Percentiles rank a stretch among this genome's conserved stretches.
phyloP scores from a whole-genome alignment of 768 basidiomycete species.

The Psilocybe sp. region DNA sequence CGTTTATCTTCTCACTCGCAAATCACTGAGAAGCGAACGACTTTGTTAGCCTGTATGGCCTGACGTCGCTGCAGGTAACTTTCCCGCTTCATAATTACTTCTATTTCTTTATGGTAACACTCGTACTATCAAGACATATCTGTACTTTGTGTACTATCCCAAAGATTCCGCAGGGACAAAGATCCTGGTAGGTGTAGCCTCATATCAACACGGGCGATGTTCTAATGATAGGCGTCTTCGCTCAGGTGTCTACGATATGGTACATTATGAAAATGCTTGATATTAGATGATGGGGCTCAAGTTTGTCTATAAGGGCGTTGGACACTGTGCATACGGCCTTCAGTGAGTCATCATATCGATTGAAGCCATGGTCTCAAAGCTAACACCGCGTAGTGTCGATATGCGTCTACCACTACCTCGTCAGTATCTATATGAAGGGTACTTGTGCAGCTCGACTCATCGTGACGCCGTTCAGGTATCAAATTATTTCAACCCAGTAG shows the following conservation, averaged over 20 bases:
- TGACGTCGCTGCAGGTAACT: constrained; percentile 31
- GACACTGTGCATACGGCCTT: constrained; percentile 30
- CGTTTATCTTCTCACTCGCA: neutral
- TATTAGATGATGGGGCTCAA: neutral
- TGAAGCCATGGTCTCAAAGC: neutral
- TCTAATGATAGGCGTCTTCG: neutral
- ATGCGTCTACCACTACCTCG: constrained; percentile 38
- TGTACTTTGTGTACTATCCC: constrained; percentile 32
- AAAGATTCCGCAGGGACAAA: constrained; percentile 24
- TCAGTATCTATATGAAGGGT: constrained; percentile 8
- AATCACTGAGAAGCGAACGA: constrained; percentile 1
- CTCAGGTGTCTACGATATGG: constrained; percentile 29
- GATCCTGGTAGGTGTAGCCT: constrained; percentile 19
- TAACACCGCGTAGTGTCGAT: constrained; percentile 19
- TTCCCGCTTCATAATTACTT: neutral
- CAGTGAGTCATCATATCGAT: constrained; percentile 15
- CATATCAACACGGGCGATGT: neutral
- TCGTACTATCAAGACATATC: constrained; percentile 24
- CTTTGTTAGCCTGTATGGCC: constrained; percentile 28
- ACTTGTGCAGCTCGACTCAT: neutral
- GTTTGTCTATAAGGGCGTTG: constrained; percentile 16
- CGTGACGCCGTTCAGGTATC: constrained; percentile 24
- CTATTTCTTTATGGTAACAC: neutral
- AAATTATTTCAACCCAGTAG: constrained; percentile 33
- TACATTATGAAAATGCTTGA: constrained; percentile 3